A percentile compares a stretch with the other conserved stretches of the same genome.
These are phyloP conservation scores for Aspergillus hortae DNA, from an alignment of 2,329 filamentous ascomycete species.

Conservation along the genomic window DNA sequence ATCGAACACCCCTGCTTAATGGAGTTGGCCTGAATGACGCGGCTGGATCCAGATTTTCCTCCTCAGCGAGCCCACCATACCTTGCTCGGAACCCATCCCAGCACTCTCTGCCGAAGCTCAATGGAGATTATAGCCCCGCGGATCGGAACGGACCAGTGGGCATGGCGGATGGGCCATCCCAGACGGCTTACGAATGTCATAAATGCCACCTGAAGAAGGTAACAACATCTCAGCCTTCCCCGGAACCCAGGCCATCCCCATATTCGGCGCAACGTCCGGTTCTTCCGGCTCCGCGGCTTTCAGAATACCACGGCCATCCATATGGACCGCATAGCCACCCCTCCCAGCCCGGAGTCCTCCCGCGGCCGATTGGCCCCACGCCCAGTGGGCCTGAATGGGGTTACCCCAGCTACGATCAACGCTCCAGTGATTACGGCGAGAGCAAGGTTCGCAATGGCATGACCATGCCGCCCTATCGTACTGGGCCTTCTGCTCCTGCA, in stretches of 20 bases:
- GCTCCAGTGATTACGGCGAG: conserved; percentile 27
- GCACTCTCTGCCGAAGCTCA: conserved; percentile 21
- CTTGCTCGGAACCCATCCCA: conserved; percentile 24
- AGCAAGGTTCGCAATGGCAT: conserved; percentile 33
- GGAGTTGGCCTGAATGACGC: conserved; percentile 24
- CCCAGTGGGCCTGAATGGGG: conserved; percentile 27
- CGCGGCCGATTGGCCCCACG: conserved; percentile 27
- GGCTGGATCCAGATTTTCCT: conserved; percentile 8
- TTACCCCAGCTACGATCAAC: conserved; percentile 34
- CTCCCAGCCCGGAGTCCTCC: conserved; percentile 21
- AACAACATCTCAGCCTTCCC: conserved; percentile 23
- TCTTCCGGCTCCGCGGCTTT: conserved; percentile 29
- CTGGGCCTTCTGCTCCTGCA: conserved; percentile 42
- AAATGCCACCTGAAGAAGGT: conserved; percentile 59
- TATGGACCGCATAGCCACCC: conserved; percentile 30
- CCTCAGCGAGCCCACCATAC: conserved; percentile 23
- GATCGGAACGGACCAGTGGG: conserved; percentile 9
- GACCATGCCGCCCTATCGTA: conserved; percentile 26
- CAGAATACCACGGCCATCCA: conserved; percentile 27
- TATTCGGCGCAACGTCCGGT: conserved; percentile 33
- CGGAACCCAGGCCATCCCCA: conserved; percentile 34
- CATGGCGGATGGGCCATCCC: conserved; percentile 2
- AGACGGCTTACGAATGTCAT: conserved; percentile 66
- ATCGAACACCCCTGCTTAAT: conserved; percentile 37
- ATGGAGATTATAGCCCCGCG: conserved; percentile 25